These are phyloP conservation scores for Cenchrus purpureus DNA, from an alignment of 176 grass and related monocot genomes.

Conservation along the genomic window DNA sequence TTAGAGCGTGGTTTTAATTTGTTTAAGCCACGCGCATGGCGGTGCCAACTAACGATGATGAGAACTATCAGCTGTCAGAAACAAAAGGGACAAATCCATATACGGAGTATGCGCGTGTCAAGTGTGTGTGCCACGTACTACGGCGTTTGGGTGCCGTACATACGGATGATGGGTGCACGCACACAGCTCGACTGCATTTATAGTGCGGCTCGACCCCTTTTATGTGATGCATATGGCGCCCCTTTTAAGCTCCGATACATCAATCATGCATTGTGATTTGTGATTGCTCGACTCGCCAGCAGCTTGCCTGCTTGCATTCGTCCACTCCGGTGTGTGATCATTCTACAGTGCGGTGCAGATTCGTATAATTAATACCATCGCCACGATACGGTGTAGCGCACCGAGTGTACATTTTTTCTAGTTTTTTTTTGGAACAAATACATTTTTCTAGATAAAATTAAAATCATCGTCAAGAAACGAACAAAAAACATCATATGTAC, in stretches of 20 bases:
- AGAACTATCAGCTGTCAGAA: not conserved
- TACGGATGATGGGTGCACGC: not conserved
- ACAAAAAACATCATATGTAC: too few relatives aligned
- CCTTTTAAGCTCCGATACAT: not conserved
- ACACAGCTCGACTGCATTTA: not conserved
- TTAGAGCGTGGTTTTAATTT: not conserved
- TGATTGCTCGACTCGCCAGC: constrained; percentile 2
- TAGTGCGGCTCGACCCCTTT: not conserved
- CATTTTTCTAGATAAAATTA: too few relatives aligned
- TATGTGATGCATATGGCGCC: not conserved
- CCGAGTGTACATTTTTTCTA: too few relatives aligned
- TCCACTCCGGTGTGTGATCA: not conserved
- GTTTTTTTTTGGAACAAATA: too few relatives aligned
- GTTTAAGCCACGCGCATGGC: not conserved
- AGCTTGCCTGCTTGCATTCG: not conserved
- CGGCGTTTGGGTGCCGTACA: not conserved
- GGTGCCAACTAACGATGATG: not conserved
- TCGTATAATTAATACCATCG: not conserved
- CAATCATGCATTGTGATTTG: not conserved
- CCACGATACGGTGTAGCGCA: too few relatives aligned
- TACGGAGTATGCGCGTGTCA: too few relatives aligned
- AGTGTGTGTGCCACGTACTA: not conserved
- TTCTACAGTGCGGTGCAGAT: not conserved
- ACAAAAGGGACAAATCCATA: not conserved
- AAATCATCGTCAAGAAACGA: too few relatives aligned